A percentile compares a stretch with the other conserved stretches of the same genome.
Evolutionary conservation across 108 stramenopile species (phyloP).

Genomic region (Cyclotella cryptica): DNA sequence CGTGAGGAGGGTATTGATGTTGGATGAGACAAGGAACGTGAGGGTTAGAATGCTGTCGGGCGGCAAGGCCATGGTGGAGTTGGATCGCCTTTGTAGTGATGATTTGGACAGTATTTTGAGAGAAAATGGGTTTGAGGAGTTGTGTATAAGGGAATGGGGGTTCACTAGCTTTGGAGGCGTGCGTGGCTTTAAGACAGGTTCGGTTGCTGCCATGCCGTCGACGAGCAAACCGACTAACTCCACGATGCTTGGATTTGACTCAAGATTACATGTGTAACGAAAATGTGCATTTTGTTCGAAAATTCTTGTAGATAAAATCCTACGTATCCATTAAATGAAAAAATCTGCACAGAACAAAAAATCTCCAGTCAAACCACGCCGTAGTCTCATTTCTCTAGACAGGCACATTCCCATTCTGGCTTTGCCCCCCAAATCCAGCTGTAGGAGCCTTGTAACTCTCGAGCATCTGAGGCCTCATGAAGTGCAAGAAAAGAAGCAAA

Average conservation of each 20-base stretch:
- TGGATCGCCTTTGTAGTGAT: slow-evolving; percentile 49
- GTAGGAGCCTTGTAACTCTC: slow-evolving; percentile 69
- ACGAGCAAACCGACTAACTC: not conserved
- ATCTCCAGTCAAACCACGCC: too few species aligned
- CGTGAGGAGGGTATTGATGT: slow-evolving; percentile 55
- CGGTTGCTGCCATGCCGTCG: slow-evolving; percentile 39
- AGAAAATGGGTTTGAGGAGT: slow-evolving; percentile 36
- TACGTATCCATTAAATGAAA: too few species aligned
- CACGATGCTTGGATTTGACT: not conserved
- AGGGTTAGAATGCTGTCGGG: slow-evolving; percentile 72
- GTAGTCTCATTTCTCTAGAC: not conserved
- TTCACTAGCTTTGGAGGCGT: slow-evolving; percentile 47
- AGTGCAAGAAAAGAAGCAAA: slow-evolving; percentile 65
- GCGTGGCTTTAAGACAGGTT: slow-evolving; percentile 44
- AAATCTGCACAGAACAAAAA: too few species aligned
- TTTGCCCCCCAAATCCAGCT: slow-evolving; percentile 58
- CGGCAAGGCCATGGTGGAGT: slow-evolving; percentile 78
- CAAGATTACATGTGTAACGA: not conserved
- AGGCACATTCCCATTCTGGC: not conserved
- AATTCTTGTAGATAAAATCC: too few species aligned
- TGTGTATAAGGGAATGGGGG: slow-evolving; percentile 43
- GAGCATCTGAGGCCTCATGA: slow-evolving; percentile 63
- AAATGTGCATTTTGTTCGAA: not conserved
- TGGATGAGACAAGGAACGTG: slow-evolving; percentile 61
- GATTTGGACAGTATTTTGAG: slow-evolving; percentile 9